Evolutionary conservation across 116 monocot genomes (phyloP), one percentile per base, ranked within the genome.

Genomic region (Zostera marina): DNA sequence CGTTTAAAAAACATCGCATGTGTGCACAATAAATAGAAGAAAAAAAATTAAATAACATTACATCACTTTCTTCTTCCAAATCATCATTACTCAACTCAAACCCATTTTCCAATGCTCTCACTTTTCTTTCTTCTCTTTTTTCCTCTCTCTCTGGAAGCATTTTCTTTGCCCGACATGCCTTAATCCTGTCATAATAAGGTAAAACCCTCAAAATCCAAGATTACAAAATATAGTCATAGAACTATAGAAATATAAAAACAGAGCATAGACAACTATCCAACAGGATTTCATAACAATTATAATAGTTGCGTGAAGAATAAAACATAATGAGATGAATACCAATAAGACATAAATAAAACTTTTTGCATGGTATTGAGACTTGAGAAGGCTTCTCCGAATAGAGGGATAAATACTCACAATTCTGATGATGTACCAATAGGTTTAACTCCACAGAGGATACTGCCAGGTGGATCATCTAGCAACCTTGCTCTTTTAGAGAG

Each of bases 111-210:
- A 79, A 47, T 52, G 74, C 71, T 59, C 72, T 83, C 40, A 53
- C 62, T 73, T 69, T 81, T 60, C 64, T 79, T 63, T 84, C 74
- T 66, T 86, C 83, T 44, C 56, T 83, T 8, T 70, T 42, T 47
- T 69, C 72, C 58, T 46, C 76, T 58, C 63, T 73, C 58, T 90
- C 78, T 63, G 67, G 56, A 62, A 89, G 83, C 47, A 56, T 41
- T 53, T 75, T 98, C 69, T 74, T 90, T 60, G 98, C 98, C 78
- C 91, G 73, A 54, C n/a, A 56, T 66, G 98, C 90, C 60, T 86
- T 98, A 23, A 45, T 24, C 9, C 60, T 60, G 45, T 19, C 22
- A 6, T 11, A 24, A 61, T 45, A 58, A 10, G 22, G 3, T 23
- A 12, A n/a, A n/a, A n/a, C n/a, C n/a, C n/a, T n/a, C n/a, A n/a